These are phyloP conservation scores for Yarrowia alimentaria DNA, from an alignment of 805 yeast genomes.

Conservation along the genomic window DNA sequence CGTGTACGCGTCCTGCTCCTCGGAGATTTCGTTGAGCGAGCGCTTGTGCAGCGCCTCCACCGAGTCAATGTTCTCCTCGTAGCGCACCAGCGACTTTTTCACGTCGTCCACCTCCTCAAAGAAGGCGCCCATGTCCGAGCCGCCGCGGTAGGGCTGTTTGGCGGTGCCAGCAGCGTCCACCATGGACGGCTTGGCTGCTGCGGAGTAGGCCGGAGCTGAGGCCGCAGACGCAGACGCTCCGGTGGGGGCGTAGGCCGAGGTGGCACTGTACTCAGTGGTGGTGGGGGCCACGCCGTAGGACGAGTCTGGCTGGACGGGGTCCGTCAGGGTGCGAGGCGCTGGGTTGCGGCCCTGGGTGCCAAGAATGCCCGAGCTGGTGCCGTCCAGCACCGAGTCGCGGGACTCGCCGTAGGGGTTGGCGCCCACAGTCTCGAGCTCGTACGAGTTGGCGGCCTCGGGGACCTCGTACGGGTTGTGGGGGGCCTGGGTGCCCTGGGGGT, in stretches of 20 bases:
- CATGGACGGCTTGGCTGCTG: constrained; percentile 9
- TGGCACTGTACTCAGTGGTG: background rate
- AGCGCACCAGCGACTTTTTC: constrained; percentile 66
- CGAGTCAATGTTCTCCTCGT: constrained; percentile 64
- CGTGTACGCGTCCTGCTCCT: constrained; percentile 58
- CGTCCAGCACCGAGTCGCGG: constrained; percentile 18
- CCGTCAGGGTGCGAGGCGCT: background rate
- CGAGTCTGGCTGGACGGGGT: constrained; percentile 11
- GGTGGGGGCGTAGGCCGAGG: no score
- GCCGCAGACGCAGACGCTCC: background rate
- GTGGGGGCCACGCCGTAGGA: background rate
- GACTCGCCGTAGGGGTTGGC: constrained; percentile 20
- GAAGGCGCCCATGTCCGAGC: constrained; percentile 55
- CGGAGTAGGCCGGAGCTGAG: background rate
- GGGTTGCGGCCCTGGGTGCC: constrained; percentile 13
- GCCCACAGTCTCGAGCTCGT: constrained; percentile 22
- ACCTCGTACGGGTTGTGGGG: constrained; percentile 16
- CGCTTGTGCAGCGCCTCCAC: constrained; percentile 69
- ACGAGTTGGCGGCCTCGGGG: constrained; percentile 21
- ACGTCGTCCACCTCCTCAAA: constrained; percentile 67
- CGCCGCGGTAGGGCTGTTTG: constrained; percentile 14
- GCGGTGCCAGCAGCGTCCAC: constrained; percentile 2
- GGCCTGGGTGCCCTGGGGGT: constrained; percentile 4
- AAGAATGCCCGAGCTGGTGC: constrained; percentile 6
- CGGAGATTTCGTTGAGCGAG: constrained; percentile 69